Base-by-base conservation (phyloP, 192 early-diverging fungal species). In the Coemansia sp. region DNA sequence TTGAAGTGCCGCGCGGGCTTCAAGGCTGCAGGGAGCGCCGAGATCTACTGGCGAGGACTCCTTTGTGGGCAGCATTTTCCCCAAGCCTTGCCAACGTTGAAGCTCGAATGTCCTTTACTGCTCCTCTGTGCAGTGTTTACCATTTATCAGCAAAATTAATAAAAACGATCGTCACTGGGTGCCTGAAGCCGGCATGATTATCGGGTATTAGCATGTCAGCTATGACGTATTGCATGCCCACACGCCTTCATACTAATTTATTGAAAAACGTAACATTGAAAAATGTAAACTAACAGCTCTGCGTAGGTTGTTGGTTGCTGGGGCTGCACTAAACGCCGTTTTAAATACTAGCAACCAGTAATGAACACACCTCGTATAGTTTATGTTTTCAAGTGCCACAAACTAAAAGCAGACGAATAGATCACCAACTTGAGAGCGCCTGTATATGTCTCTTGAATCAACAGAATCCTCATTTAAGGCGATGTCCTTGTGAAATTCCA, bases 1-100 rank as follows among this genome's bases (percentile, higher is more conserved):
- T 57, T 31, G 27, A 57, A 57, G 11, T 31, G 53, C 53, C 53
- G 53, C 24, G 22, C 53, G 5, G 15, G 57, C 57, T 18, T 36
- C 9, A 16, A 16, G 57, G 57, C 57, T 60, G 57, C 57, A 60
- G 57, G 57, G 57, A 34, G 57, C 57, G 5, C 57, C 6, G 49
- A 24, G 49, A 52, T 52, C 20, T 49, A 18, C 47, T 24, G 7
- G 57, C 16, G 16, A 16, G 31, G 57, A 34, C 57, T 60, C 57
- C 31, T 60, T 60, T 60, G 57, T 36, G 3, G 57, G 57, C 24
- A 5, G 29, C 27, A 7, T 57, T 12, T 57, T 12, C 36, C 36
- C 36, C 16, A 8, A 18, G 31, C 57, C 31, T 60, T 18, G 33
- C 5, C 57, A 60, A 60, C 57, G 57, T 60, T 60, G 4, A 22